Percentiles rank a stretch among this genome's conserved stretches.
phyloP scores from a whole-genome alignment of 192 early-diverging fungal genomes.

The Anaeromyces robustus region DNA sequence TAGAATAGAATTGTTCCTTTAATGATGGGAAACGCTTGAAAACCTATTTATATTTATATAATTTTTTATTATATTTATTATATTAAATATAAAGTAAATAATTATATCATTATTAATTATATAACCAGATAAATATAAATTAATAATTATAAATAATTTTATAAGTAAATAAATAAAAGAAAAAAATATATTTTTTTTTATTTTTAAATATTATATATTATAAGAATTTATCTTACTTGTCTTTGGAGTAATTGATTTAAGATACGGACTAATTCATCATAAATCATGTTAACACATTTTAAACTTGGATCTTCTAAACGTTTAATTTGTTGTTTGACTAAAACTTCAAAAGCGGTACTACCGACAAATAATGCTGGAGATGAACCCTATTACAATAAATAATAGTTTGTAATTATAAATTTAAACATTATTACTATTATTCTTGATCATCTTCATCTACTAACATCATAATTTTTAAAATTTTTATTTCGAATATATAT shows the following conservation, averaged over 20 bases:
- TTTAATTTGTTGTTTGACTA: constrained; percentile 98
- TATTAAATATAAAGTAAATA: neutral
- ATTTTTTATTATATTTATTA: too few relatives aligned
- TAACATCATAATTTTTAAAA: too few relatives aligned
- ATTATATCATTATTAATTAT: too few relatives aligned
- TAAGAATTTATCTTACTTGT: too few relatives aligned
- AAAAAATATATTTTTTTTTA: too few relatives aligned
- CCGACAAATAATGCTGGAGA: constrained; percentile 95
- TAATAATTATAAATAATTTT: too few relatives aligned
- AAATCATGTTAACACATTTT: constrained; percentile 87
- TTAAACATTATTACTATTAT: too few relatives aligned
- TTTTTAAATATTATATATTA: too few relatives aligned
- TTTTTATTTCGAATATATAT: too few relatives aligned
- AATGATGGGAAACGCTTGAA: constrained; percentile 95
- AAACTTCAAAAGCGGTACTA: constrained; percentile 92
- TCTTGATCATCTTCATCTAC: too few relatives aligned
- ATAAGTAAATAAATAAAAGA: neutral
- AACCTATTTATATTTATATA: constrained; percentile 14
- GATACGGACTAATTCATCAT: constrained; percentile 95
- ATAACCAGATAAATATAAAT: too few relatives aligned
- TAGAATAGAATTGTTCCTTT: constrained; percentile 80
- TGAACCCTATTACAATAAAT: constrained; percentile 43
- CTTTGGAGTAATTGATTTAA: constrained; percentile 82
- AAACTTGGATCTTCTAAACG: constrained; percentile 93
- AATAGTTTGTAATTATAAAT: neutral